Base-by-base conservation (phyloP, 2,329 filamentous ascomycete genomes). In the Byssothecium circinans region DNA sequence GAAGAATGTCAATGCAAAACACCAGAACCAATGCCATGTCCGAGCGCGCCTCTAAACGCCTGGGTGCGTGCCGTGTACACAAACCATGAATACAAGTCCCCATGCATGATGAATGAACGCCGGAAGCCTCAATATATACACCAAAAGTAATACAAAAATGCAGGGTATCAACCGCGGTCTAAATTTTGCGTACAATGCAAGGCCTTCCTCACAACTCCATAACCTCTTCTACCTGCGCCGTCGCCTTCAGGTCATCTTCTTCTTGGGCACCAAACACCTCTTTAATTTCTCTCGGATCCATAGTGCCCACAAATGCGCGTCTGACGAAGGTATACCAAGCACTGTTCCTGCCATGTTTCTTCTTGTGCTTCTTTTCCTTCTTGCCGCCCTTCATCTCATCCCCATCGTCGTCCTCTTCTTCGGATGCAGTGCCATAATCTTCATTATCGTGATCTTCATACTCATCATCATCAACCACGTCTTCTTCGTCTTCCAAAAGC, bases 291-390 rank as follows among this genome's bases (percentile, higher is more conserved):
- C 86, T 78, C 44, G 82, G 74, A 41, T 83, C 79, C 59, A 88
- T 73, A 3, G 86, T 91, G 32, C 84, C 82, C 18, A 95, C 88
- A 73, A 94, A 95, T 1, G 91, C 91, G 46, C 89, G 83, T 49
- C 76, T 71, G 22, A 95, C 74, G 67, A 95, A 96, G 41, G 86
- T 83, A 50, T 85, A 78, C 91, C 91, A 96, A 5, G 83, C 76
- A 67, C 79, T 76, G 62, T 80, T 81, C 43, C 78, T 76, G 56
- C 80, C 75, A 53, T 78, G 77, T 54, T 79, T 74, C 49, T 76
- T 75, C 40, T 75, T 75, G 50, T 76, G 73, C 49, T 75, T 73
- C 36, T 43, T 48, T 2, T 30, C 33, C 18, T 34, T 39, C 12
- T 33, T 43, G 33, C 35, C 40, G 4, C 20, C 30, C 20, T 44